These are phyloP conservation scores for Fragaria vesca DNA, from an alignment of 306 rosid genomes.

Conservation along the genomic window DNA sequence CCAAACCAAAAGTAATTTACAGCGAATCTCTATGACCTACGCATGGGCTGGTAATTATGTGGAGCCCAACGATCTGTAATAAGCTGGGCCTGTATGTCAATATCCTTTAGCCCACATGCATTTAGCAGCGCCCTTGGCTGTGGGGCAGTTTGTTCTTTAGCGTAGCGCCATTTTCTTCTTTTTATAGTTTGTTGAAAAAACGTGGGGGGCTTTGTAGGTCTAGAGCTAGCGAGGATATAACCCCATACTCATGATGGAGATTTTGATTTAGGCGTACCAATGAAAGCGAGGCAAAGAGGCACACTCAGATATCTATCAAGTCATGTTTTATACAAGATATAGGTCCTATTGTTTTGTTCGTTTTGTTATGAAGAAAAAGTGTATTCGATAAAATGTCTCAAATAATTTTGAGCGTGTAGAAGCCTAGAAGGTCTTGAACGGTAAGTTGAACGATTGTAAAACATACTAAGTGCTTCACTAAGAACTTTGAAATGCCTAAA, in stretches of 20 bases:
- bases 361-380: too few relatives aligned
- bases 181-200: neutral
- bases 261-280: neutral
- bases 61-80: conserved; percentile 1
- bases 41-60: conserved; percentile 8
- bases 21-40: neutral
- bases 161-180: neutral
- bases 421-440: too few relatives aligned
- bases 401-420: too few relatives aligned
- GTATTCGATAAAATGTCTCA: neutral
- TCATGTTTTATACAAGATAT: too few relatives aligned
- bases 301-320: neutral
- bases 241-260: neutral
- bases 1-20: neutral
- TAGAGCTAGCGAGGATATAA: neutral
- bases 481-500: too few relatives aligned
- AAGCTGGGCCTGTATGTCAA: conserved; percentile 1
- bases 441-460: too few relatives aligned
- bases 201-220: conserved; percentile 2
- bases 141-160: conserved; percentile 8
- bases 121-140: neutral
- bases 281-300: neutral
- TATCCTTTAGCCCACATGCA: conserved; percentile 9
- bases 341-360: too few relatives aligned
- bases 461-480: too few relatives aligned